Evolutionary conservation across 345 rosid species (phyloP).

Genomic region (Chamaenerion angustifolium): DNA sequence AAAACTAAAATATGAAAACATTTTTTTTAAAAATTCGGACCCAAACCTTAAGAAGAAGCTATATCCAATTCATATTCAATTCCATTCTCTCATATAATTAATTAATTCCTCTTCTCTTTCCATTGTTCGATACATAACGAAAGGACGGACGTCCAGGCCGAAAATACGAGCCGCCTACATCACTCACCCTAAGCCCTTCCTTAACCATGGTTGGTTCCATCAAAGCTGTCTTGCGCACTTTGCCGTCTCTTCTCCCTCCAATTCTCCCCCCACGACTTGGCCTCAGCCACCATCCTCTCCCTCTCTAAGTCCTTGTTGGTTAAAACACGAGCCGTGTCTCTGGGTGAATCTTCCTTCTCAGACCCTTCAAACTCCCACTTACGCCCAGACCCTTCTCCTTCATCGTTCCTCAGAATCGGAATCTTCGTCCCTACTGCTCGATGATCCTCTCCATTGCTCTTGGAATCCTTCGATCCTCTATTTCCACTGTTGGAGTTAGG

Average conservation of each 20-base stretch:
- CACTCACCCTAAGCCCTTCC: too few species aligned
- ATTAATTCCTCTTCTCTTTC: too few species aligned
- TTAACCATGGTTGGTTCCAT: slow-evolving; percentile 24
- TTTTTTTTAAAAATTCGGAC: too few species aligned
- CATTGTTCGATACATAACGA: too few species aligned
- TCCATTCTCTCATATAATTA: too few species aligned
- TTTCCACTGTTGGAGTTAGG: slow-evolving; percentile 16
- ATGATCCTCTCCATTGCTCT: slow-evolving; percentile 44
- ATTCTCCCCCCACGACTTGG: slow-evolving; percentile 97
- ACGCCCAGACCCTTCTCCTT: slow-evolving; percentile 58
- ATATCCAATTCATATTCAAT: too few species aligned
- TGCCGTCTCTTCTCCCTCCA: slow-evolving; percentile 81
- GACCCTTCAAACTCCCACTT: slow-evolving; percentile 71
- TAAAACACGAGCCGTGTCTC: slow-evolving; percentile 50
- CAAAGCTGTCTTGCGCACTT: slow-evolving; percentile 47
- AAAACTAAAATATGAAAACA: too few species aligned
- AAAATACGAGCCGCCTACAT: neutral
- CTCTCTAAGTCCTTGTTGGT: slow-evolving; percentile 67
- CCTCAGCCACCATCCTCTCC: slow-evolving; percentile 90
- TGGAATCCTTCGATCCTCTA: slow-evolving; percentile 35
- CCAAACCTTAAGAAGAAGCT: too few species aligned
- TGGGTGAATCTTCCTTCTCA: slow-evolving; percentile 82
- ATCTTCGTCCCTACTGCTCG: slow-evolving; percentile 50
- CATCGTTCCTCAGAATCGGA: slow-evolving; percentile 51
- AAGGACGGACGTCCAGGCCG: neutral